phyloP scores from a whole-genome alignment of 192 early-diverging fungal genomes.

The Jimgerdemannia flammicorona region DNA sequence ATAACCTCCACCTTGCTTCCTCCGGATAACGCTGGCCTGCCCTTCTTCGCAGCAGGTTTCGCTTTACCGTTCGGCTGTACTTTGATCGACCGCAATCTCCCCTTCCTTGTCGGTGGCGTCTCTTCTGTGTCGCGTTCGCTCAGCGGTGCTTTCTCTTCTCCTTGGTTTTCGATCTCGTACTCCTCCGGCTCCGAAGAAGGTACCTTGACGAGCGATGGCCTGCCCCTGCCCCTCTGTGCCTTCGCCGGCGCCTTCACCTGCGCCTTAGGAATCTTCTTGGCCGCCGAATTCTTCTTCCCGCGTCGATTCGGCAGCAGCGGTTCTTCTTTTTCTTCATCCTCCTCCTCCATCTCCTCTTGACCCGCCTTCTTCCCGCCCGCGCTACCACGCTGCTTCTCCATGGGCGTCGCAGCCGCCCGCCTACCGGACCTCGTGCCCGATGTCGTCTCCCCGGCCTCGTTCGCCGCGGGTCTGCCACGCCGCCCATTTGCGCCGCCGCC shows the following conservation, averaged over 20 bases:
- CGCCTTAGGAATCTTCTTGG: background rate
- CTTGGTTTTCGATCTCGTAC: background rate
- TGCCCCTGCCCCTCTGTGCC: background rate
- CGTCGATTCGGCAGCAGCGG: background rate
- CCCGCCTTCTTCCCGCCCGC: background rate
- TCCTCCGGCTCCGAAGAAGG: background rate
- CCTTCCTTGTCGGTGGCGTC: too few species aligned
- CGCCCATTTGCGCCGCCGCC: background rate
- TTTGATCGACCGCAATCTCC: background rate
- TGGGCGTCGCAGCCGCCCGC: too few species aligned
- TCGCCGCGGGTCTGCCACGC: background rate
- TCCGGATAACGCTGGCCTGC: too few species aligned
- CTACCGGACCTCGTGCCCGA: background rate
- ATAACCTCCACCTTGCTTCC: background rate
- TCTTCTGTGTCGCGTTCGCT: too few species aligned
- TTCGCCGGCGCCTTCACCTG: background rate
- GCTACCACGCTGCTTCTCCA: background rate
- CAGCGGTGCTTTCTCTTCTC: background rate
- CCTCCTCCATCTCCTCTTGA: background rate
- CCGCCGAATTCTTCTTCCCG: background rate
- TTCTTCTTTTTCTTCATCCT: background rate
- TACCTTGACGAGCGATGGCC: background rate
- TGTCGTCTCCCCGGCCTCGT: background rate
- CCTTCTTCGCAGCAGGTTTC: background rate
- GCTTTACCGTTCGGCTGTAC: background rate